Evolutionary conservation across 768 basidiomycete species (phyloP).

Genomic region (Tephrocybe sp.): DNA sequence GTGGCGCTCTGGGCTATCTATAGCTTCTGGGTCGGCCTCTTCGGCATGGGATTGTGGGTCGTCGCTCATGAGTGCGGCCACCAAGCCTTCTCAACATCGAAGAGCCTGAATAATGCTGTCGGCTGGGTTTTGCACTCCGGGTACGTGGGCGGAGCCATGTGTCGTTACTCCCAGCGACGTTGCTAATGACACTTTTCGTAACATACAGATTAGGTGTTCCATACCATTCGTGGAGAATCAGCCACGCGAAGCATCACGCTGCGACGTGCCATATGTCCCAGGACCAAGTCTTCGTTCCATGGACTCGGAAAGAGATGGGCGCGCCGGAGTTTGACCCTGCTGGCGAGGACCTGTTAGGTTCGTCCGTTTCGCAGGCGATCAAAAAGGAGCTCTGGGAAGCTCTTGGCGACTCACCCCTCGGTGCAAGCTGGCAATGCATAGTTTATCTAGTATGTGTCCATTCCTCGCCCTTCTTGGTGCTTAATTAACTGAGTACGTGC

Average conservation of each 20-base stretch:
- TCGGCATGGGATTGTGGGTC: slow-evolving; percentile 94
- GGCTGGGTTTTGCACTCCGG: slow-evolving; percentile 92
- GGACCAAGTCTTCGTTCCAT: slow-evolving; percentile 94
- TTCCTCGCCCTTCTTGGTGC: too few relatives aligned
- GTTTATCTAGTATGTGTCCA: slow-evolving; percentile 40
- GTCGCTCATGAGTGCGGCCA: slow-evolving; percentile 95
- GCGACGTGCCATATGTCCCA: slow-evolving; percentile 90
- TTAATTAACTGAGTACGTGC: too few relatives aligned
- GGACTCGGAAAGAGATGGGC: slow-evolving; percentile 71
- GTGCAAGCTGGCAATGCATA: slow-evolving; percentile 48
- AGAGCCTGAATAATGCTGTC: slow-evolving; percentile 86
- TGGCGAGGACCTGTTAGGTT: slow-evolving; percentile 63
- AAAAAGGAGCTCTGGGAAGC: slow-evolving; percentile 80
- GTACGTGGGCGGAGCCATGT: slow-evolving; percentile 37
- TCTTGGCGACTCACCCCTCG: slow-evolving; percentile 87
- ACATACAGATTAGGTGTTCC: slow-evolving; percentile 81
- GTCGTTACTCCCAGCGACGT: too few relatives aligned
- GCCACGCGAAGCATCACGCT: slow-evolving; percentile 94
- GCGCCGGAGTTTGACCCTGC: slow-evolving; percentile 64
- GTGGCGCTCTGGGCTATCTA: slow-evolving; percentile 79
- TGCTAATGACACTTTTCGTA: slow-evolving; percentile 11
- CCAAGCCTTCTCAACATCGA: slow-evolving; percentile 93
- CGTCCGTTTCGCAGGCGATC: slow-evolving; percentile 62
- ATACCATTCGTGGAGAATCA: slow-evolving; percentile 95
- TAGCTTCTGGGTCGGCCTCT: slow-evolving; percentile 78